A percentile compares a stretch with the other conserved stretches of the same genome.
Conservation (phyloP, 2,329 filamentous ascomycete species). For the Paraphoma chrysanthemicola region DNA sequence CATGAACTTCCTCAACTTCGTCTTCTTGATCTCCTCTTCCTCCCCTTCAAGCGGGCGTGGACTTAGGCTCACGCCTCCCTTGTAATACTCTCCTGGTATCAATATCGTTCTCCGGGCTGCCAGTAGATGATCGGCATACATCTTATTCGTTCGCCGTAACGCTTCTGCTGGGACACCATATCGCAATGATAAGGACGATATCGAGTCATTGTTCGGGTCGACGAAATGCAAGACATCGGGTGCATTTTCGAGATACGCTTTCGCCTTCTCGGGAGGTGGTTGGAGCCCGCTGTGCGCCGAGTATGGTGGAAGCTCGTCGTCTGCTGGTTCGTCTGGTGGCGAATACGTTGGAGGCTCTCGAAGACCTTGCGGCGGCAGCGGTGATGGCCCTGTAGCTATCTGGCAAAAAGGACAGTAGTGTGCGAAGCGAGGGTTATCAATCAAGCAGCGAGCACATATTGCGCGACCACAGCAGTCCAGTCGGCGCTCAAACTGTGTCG, state of each 20-base stretch:
- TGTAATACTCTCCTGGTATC: constrained; percentile 75
- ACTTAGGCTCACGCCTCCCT: constrained; percentile 70
- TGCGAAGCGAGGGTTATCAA: constrained; percentile 72
- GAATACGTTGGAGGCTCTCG: constrained; percentile 73
- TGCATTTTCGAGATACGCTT: constrained; percentile 42
- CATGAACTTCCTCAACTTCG: constrained; percentile 78
- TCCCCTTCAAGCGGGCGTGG: constrained; percentile 76
- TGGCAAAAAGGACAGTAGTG: constrained; percentile 78
- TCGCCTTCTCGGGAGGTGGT: constrained; percentile 39
- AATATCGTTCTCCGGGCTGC: constrained; percentile 72
- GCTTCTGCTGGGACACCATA: constrained; percentile 72
- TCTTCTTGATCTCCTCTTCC: constrained; percentile 74
- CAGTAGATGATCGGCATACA: constrained; percentile 75
- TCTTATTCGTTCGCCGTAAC: constrained; percentile 71
- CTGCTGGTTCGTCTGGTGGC: constrained; percentile 44
- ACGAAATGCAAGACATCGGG: constrained; percentile 78
- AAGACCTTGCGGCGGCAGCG: constrained; percentile 67
- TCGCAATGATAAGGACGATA: constrained; percentile 72
- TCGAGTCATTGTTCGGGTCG: constrained; percentile 70
- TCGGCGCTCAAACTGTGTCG: constrained; percentile 64
- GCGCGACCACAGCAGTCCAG: constrained; percentile 73
- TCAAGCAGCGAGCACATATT: constrained; percentile 75
- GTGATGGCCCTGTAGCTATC: constrained; percentile 66
- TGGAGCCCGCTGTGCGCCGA: constrained; percentile 42
- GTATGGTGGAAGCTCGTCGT: constrained; percentile 56